Evolutionary conservation across 2,329 filamentous ascomycete species (phyloP).

Genomic region (Xylaria sp.): DNA sequence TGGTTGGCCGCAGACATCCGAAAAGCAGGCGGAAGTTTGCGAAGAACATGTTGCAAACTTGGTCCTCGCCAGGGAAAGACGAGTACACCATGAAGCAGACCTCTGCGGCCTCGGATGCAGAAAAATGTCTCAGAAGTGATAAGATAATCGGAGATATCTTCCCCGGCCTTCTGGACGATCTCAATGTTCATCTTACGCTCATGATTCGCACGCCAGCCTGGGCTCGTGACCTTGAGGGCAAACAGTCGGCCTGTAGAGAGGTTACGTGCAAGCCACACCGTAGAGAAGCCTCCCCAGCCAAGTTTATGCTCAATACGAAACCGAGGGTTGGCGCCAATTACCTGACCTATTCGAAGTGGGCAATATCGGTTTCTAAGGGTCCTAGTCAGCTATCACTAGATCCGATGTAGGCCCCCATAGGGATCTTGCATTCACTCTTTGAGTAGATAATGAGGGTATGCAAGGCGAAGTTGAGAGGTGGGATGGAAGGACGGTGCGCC

Average conservation of each 20-base stretch:
- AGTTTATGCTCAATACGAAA: slow-evolving; percentile 10
- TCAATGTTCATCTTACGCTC: slow-evolving; percentile 1
- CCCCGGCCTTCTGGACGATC: background rate
- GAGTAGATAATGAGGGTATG: background rate
- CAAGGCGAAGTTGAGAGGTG: background rate
- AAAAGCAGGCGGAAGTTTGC: background rate
- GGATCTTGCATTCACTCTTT: background rate
- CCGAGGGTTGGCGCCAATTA: background rate
- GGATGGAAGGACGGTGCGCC: background rate
- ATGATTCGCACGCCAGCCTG: background rate
- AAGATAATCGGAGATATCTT: slow-evolving; percentile 1
- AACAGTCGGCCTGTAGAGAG: background rate
- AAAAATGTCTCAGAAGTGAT: background rate
- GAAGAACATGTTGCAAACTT: background rate
- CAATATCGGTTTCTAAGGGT: background rate
- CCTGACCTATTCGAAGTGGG: slow-evolving; percentile 8
- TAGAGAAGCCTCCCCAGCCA: slow-evolving; percentile 13
- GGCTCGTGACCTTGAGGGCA: slow-evolving; percentile 2
- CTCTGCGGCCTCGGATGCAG: background rate
- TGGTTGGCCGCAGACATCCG: background rate
- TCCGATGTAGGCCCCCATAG: no score
- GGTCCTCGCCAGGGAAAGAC: slow-evolving; percentile 10
- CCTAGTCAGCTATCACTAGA: background rate
- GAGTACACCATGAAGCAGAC: background rate
- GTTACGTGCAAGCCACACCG: slow-evolving; percentile 11